Base-by-base conservation (phyloP, 306 rosid genomes). In the Senna tora region DNA sequence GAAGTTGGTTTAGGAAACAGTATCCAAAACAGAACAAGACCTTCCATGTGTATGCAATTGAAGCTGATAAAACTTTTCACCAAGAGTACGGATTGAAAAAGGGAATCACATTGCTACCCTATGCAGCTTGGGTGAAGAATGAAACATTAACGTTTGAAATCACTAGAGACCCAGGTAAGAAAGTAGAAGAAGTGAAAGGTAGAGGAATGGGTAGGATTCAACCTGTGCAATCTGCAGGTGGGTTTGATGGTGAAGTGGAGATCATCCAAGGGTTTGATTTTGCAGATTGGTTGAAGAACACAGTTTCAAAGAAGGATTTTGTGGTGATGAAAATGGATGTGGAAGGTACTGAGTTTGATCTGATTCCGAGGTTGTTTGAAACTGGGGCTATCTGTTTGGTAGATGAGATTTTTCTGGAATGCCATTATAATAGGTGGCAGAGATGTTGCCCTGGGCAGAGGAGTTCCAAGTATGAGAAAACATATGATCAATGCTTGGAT, bases 311-410 rank as follows among this genome's bases (percentile, higher is more conserved):
- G 85, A 94, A 76, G 19, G 98, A 94, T 75, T 94, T 84, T 51
- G 97, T 94, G 63, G 97, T 91, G 85, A 87, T 94, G 97, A 94
- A 94, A 72, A 91, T 94, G 96, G 96, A 94, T 45, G 95, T 94
- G 67, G 98, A 94, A 74, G 97, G 98, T 66, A 85, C 96, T 0
- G 98, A 91, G 15, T 91, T 94, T 14, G 92, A 94, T 77, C 81
- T 94, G 85, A 91, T 94, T 73, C 98, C 98, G 0, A 89, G 89
- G 51, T 80, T 94, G 79, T 78, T 87, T 50, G 92, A 94, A 78
- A 89, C 97, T 0, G 95, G 97, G 4, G 97, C 98, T 1, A 89
- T 94, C 1, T 94, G 97, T 77, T 77, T 94, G 87, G 79, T 94
- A 2, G 98, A 94, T 73, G 98, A 94, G 85, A 42, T 94, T 50